These are phyloP conservation scores for Aaosphaeria pasadenensis DNA, from an alignment of 2,329 filamentous ascomycete species.

Conservation along the genomic window DNA sequence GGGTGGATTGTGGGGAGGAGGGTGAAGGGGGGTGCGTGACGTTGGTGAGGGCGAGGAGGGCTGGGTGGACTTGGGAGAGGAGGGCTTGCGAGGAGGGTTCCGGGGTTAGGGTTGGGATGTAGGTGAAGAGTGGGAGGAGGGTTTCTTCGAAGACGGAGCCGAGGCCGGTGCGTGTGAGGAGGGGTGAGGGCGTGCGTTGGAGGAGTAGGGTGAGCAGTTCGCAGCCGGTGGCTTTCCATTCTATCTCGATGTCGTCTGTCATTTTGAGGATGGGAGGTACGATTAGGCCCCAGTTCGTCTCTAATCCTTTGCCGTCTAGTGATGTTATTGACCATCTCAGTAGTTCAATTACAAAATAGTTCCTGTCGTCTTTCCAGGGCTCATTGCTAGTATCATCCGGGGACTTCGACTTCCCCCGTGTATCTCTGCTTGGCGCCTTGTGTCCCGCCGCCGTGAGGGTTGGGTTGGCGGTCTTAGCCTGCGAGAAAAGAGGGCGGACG, in stretches of 20 bases:
- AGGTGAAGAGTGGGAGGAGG: conserved; percentile 69
- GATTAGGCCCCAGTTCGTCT: conserved; percentile 64
- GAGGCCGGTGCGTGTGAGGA: conserved; percentile 63
- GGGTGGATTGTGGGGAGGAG: background rate
- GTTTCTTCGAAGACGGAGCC: conserved; percentile 66
- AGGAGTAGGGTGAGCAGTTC: conserved; percentile 56
- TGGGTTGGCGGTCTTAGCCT: conserved; percentile 22
- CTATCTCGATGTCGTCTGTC: conserved; percentile 59
- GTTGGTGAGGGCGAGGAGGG: conserved; percentile 58
- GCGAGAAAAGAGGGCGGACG: conserved; percentile 64
- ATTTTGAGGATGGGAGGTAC: conserved; percentile 69
- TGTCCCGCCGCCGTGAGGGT: conserved; percentile 56
- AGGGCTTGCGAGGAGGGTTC: conserved; percentile 66
- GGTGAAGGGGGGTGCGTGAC: conserved; percentile 37
- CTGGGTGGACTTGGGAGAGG: conserved; percentile 63
- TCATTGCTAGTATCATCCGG: conserved; percentile 44
- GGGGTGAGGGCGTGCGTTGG: conserved; percentile 47
- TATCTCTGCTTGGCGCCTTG: conserved; percentile 38
- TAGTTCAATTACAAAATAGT: conserved; percentile 52
- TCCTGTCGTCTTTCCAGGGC: conserved; percentile 57
- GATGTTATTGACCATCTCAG: conserved; percentile 61
- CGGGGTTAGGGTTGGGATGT: conserved; percentile 73
- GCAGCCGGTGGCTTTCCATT: conserved; percentile 57
- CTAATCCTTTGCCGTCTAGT: conserved; percentile 48
- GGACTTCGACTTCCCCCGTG: conserved; percentile 26